Conservation (phyloP, 2,329 filamentous ascomycete species). For the Eutypa lata region DNA sequence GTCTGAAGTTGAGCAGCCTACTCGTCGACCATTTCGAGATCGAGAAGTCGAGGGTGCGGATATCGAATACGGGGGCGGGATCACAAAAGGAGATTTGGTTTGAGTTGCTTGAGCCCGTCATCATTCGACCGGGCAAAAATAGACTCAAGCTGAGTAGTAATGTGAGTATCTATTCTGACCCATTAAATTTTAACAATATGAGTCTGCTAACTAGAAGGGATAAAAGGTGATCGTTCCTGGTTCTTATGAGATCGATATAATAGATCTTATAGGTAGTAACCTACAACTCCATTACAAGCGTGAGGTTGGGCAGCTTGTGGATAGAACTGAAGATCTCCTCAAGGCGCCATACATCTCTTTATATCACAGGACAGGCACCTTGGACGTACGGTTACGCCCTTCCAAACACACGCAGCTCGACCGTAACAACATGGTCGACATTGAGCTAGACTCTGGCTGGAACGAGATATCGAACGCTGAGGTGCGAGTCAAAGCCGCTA, state of each 20-base stretch:
- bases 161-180: conserved; percentile 27
- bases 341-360: conserved; percentile 63
- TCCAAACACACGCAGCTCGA: conserved; percentile 76
- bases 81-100: conserved; percentile 67
- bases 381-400: conserved; percentile 65
- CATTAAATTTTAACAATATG: background rate
- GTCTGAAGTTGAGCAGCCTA: conserved; percentile 67
- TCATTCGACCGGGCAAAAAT: conserved; percentile 53
- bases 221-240: conserved; percentile 66
- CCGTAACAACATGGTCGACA: conserved; percentile 71
- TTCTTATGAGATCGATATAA: conserved; percentile 69
- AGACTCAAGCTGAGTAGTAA: conserved; percentile 43
- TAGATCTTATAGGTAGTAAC: conserved; percentile 63
- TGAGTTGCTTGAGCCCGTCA: conserved; percentile 42
- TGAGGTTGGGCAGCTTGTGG: conserved; percentile 44
- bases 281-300: conserved; percentile 65
- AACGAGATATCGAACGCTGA: conserved; percentile 63
- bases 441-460: conserved; percentile 71
- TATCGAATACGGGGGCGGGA: conserved; percentile 54
- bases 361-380: conserved; percentile 66
- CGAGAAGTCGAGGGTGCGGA: conserved; percentile 60
- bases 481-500: conserved; percentile 60
- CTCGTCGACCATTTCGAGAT: conserved; percentile 68
- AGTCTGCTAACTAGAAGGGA: conserved; percentile 31
- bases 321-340: conserved; percentile 50